Evolutionary conservation across 768 basidiomycete species (phyloP).

Genomic region (Tricholomella constricta): DNA sequence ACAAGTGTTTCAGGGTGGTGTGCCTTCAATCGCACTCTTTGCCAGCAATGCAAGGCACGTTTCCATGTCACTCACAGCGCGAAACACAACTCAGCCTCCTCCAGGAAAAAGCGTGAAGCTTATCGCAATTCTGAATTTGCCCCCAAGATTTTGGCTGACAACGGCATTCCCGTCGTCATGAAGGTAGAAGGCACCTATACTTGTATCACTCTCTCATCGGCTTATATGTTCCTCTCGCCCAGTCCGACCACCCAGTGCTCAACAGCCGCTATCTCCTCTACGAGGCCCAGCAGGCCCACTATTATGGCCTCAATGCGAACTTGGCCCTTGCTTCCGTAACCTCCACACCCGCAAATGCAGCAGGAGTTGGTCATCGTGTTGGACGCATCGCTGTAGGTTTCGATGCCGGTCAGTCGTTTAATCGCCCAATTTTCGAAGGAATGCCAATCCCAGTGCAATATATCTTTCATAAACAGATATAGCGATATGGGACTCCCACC

Average conservation of each 20-base stretch:
- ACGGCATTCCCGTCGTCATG: slow-evolving; percentile 69
- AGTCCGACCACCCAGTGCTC: slow-evolving; percentile 60
- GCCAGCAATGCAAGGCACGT: slow-evolving; percentile 56
- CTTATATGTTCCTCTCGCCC: not conserved
- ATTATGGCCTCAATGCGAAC: slow-evolving; percentile 60
- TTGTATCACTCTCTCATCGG: not conserved
- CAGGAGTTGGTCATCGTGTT: slow-evolving; percentile 69
- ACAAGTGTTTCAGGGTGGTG: slow-evolving; percentile 33
- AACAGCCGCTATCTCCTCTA: slow-evolving; percentile 68
- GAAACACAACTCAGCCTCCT: too few species aligned
- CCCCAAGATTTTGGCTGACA: slow-evolving; percentile 65
- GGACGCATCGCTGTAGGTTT: slow-evolving; percentile 59
- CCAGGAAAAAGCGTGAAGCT: slow-evolving; percentile 48
- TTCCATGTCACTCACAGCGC: not conserved
- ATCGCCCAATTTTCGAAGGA: too few species aligned
- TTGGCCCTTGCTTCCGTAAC: slow-evolving; percentile 66
- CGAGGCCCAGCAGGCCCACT: slow-evolving; percentile 72
- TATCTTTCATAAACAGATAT: slow-evolving; percentile 34
- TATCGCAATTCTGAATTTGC: slow-evolving; percentile 78
- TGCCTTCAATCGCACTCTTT: slow-evolving; percentile 75
- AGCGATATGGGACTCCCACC: slow-evolving; percentile 75
- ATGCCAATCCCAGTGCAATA: too few species aligned
- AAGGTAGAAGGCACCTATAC: slow-evolving; percentile 45
- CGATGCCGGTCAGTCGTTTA: slow-evolving; percentile 18
- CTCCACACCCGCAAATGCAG: slow-evolving; percentile 59